These are phyloP conservation scores for Gnomoniopsis smithogilvyi DNA, from an alignment of 2,329 filamentous ascomycete species.

Conservation along the genomic window DNA sequence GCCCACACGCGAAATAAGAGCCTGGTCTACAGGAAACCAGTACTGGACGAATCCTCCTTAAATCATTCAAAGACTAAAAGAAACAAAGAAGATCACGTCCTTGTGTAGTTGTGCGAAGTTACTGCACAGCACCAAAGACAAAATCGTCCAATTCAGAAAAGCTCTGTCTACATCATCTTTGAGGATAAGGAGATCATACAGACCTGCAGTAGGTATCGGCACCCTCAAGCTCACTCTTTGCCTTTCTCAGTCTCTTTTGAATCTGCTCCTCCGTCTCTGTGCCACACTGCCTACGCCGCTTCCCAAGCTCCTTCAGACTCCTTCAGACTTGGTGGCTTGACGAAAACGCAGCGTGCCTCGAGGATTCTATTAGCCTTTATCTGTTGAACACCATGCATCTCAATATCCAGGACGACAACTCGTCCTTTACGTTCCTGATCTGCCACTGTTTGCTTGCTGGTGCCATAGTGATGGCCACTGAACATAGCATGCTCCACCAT, in stretches of 20 bases:
- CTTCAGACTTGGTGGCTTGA: neutral
- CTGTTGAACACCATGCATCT: neutral
- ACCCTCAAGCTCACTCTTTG: neutral
- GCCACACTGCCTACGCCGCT: neutral
- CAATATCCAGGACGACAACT: neutral
- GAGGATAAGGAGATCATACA: neutral
- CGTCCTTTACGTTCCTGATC: neutral
- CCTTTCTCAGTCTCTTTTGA: neutral
- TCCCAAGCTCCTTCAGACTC: neutral
- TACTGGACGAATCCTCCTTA: too few species aligned
- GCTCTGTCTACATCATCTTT: neutral
- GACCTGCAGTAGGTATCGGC: neutral
- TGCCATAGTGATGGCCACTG: neutral
- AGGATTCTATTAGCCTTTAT: neutral
- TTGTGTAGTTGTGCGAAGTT: too few species aligned
- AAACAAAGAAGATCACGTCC: too few species aligned
- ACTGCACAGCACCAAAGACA: neutral
- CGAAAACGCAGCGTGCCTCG: neutral
- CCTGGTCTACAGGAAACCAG: too few species aligned
- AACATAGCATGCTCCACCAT: neutral
- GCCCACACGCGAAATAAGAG: too few species aligned
- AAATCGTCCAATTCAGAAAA: neutral
- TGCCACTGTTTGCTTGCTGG: neutral
- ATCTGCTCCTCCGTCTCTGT: neutral
- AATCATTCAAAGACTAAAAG: too few species aligned